Evolutionary conservation across 2,329 filamentous ascomycete genomes (phyloP).

Genomic region (Shiraia bambusicola): DNA sequence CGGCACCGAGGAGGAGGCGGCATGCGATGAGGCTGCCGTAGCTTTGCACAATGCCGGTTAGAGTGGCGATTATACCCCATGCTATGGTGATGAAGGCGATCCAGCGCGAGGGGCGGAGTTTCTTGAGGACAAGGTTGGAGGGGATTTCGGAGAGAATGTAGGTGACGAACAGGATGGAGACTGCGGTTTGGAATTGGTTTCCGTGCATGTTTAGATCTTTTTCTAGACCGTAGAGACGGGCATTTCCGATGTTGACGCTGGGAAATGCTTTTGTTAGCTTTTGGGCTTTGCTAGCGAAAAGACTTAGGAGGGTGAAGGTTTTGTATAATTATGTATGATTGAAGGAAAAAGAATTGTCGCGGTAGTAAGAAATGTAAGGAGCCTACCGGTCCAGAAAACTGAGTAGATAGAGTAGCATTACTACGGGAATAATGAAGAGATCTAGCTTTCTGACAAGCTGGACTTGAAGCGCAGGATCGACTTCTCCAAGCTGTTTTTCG

Average conservation of each 20-base stretch:
- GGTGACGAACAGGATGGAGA: constrained; percentile 49
- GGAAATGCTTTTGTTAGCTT: constrained; percentile 11
- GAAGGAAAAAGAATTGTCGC: not conserved
- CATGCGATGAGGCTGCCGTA: constrained; percentile 68
- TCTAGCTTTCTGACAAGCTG: constrained; percentile 67
- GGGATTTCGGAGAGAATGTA: constrained; percentile 51
- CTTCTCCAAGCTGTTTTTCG: constrained; percentile 29
- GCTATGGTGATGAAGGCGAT: constrained; percentile 63
- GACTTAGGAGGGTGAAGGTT: not conserved
- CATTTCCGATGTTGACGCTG: constrained; percentile 71
- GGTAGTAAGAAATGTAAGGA: too few relatives aligned
- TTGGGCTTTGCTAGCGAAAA: not conserved
- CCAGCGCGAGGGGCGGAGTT: constrained; percentile 48
- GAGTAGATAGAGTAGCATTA: constrained; percentile 72
- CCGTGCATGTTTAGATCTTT: constrained; percentile 61
- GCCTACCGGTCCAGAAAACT: constrained; percentile 71
- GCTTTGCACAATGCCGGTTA: constrained; percentile 67
- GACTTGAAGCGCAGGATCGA: constrained; percentile 50
- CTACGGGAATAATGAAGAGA: constrained; percentile 62
- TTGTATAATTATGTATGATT: not conserved
- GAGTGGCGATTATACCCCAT: constrained; percentile 63
- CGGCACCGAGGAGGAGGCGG: constrained; percentile 66
- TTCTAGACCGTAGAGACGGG: constrained; percentile 63
- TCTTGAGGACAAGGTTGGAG: constrained; percentile 51
- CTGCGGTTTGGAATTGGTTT: constrained; percentile 66